Evolutionary conservation across 805 yeast species (phyloP).

Genomic region (Candida dendrica): DNA sequence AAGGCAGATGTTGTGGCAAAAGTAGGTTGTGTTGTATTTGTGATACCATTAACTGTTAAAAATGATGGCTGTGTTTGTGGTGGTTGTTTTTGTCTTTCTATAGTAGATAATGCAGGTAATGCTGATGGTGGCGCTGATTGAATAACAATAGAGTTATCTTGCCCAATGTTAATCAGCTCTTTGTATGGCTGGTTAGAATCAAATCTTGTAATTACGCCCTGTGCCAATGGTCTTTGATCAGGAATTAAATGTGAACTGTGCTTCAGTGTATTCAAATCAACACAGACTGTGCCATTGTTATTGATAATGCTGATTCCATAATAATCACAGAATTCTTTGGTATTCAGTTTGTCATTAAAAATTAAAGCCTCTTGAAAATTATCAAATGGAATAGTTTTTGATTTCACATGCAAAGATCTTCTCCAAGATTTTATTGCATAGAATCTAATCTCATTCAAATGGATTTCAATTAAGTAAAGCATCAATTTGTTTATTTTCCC

Average conservation of each 20-base stretch:
- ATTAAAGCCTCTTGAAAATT: constrained; percentile 48
- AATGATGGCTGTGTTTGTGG: too few species aligned
- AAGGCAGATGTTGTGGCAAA: too few species aligned
- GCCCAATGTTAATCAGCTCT: constrained; percentile 25
- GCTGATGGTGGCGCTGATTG: neutral
- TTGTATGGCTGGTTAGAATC: constrained; percentile 28
- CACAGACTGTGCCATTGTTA: constrained; percentile 26
- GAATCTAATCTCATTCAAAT: constrained; percentile 71
- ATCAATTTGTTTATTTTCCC: constrained; percentile 57
- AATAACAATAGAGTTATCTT: neutral
- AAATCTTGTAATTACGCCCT: constrained; percentile 36
- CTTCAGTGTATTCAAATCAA: constrained; percentile 38
- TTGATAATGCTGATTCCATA: constrained; percentile 45
- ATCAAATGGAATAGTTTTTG: constrained; percentile 52
- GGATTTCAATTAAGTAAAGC: constrained; percentile 71
- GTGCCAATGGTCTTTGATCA: constrained; percentile 36
- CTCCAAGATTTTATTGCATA: constrained; percentile 64
- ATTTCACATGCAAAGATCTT: constrained; percentile 59
- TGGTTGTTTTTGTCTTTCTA: neutral
- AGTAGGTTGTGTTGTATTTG: too few species aligned
- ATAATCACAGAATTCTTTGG: constrained; percentile 51
- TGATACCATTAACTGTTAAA: too few species aligned
- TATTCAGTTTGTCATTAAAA: constrained; percentile 53
- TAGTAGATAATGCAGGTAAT: neutral
- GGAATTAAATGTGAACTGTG: constrained; percentile 27